Percentiles rank a stretch among this genome's conserved stretches.
These are phyloP conservation scores for Pleurozium schreberi DNA, from an alignment of 225 moss, liverwort and hornwort species.

Conservation along the genomic window DNA sequence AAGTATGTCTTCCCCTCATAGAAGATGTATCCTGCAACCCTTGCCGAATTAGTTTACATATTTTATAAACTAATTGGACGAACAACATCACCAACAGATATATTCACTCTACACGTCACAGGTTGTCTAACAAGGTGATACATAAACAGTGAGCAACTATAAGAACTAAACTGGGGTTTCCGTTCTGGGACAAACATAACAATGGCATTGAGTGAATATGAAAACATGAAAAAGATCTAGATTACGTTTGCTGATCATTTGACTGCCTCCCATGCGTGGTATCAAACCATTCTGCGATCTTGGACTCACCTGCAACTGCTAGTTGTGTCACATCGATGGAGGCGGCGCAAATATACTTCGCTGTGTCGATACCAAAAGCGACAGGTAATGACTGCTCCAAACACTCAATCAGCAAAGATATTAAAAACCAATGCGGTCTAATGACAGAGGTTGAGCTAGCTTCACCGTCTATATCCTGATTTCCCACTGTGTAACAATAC, in stretches of 20 bases:
- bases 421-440: not conserved
- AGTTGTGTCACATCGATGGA: slow-evolving; percentile 91
- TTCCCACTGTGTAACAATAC: not conserved
- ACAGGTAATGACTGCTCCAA: slow-evolving; percentile 83
- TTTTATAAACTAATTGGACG: not conserved
- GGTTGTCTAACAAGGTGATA: no score
- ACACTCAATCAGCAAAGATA: not conserved
- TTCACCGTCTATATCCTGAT: not conserved
- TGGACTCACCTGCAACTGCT: slow-evolving; percentile 67
- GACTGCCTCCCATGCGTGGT: not conserved
- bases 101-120: not conserved
- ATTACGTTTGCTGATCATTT: not conserved
- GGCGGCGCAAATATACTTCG: slow-evolving; percentile 96
- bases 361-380: slow-evolving; percentile 85
- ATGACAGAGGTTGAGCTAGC: not conserved
- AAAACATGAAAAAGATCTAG: not conserved
- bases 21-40: slow-evolving; percentile 62
- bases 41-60: not conserved
- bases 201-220: not conserved
- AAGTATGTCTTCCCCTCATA: slow-evolving; percentile 67
- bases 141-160: not conserved
- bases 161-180: not conserved
- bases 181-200: not conserved
- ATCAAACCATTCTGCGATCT: not conserved
- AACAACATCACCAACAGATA: not conserved